These are phyloP conservation scores for Hypoxylon trugodes DNA, from an alignment of 495 filamentous ascomycete species.

Conservation along the genomic window DNA sequence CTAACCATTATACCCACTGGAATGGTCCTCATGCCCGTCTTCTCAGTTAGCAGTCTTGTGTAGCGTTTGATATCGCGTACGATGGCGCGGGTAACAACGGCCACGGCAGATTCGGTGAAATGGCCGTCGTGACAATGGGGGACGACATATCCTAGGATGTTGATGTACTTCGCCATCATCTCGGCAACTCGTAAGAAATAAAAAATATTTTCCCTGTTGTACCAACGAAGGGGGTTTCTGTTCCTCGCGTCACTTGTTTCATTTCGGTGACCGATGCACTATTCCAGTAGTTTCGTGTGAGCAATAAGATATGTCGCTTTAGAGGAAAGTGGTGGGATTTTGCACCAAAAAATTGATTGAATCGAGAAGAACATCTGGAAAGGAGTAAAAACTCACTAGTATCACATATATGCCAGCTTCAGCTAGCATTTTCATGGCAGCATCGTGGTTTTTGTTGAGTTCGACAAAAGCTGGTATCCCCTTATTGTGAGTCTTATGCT, in stretches of 20 bases:
- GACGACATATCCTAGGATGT: slow-evolving; percentile 78
- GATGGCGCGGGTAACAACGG: slow-evolving; percentile 76
- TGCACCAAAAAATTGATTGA: neutral
- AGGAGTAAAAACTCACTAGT: slow-evolving; percentile 66
- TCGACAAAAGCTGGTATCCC: slow-evolving; percentile 65
- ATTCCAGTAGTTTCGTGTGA: neutral
- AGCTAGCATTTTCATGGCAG: slow-evolving; percentile 72
- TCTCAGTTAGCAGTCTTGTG: slow-evolving; percentile 48
- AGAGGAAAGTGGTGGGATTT: neutral
- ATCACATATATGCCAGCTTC: slow-evolving; percentile 79
- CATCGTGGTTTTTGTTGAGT: slow-evolving; percentile 65
- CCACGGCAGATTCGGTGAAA: slow-evolving; percentile 63
- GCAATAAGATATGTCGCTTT: neutral
- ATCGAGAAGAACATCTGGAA: slow-evolving; percentile 43
- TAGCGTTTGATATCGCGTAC: slow-evolving; percentile 78
- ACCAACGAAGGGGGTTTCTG: slow-evolving; percentile 57
- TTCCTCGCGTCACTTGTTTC: slow-evolving; percentile 28
- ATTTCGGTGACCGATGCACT: slow-evolving; percentile 55
- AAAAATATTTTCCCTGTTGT: slow-evolving; percentile 64
- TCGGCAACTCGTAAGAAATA: slow-evolving; percentile 75
- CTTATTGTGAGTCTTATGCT: neutral
- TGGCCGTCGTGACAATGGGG: slow-evolving; percentile 74
- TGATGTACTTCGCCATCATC: slow-evolving; percentile 67
- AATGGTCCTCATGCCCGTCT: slow-evolving; percentile 66
- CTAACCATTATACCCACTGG: slow-evolving; percentile 76